phyloP scores from a whole-genome alignment of 179 eudicot genomes.

The Silene vulgaris region DNA sequence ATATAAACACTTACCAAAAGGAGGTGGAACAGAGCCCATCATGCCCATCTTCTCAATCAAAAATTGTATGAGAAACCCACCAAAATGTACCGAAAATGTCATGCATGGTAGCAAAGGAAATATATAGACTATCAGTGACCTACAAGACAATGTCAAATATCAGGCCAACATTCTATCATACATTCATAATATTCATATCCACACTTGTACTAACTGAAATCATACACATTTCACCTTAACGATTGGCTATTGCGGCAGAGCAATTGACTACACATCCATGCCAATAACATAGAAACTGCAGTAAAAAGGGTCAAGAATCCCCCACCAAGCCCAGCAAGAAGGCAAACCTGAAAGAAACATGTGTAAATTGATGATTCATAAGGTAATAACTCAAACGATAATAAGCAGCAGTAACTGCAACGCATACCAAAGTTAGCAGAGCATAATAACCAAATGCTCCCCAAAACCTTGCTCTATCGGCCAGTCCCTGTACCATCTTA shows the following conservation, averaged over 20 bases:
- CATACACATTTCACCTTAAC: conserved; percentile 44
- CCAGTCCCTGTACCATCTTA: conserved; percentile 51
- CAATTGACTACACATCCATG: conserved; percentile 54
- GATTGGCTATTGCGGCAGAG: conserved; percentile 42
- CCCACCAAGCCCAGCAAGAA: conserved; percentile 71
- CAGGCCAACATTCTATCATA: conserved; percentile 11
- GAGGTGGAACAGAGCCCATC: conserved; percentile 93
- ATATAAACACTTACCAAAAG: conserved; percentile 61
- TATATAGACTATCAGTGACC: conserved; percentile 65
- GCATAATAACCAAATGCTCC: conserved; percentile 93
- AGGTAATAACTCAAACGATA: neutral
- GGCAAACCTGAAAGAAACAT: conserved; percentile 53
- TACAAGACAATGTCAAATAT: conserved; percentile 32
- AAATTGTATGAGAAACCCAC: conserved; percentile 68
- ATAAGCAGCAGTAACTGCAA: conserved; percentile 2
- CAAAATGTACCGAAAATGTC: conserved; percentile 58
- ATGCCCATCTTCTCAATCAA: conserved; percentile 95
- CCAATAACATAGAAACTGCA: conserved; percentile 66
- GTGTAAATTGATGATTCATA: conserved; percentile 7
- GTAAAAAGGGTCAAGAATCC: conserved; percentile 64
- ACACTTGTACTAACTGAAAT: neutral
- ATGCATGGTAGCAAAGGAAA: conserved; percentile 68
- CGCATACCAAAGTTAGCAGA: conserved; percentile 61
- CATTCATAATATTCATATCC: neutral
- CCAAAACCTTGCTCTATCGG: conserved; percentile 71